Conservation (phyloP, 2,329 filamentous ascomycete species). For the Nemania sp. region DNA sequence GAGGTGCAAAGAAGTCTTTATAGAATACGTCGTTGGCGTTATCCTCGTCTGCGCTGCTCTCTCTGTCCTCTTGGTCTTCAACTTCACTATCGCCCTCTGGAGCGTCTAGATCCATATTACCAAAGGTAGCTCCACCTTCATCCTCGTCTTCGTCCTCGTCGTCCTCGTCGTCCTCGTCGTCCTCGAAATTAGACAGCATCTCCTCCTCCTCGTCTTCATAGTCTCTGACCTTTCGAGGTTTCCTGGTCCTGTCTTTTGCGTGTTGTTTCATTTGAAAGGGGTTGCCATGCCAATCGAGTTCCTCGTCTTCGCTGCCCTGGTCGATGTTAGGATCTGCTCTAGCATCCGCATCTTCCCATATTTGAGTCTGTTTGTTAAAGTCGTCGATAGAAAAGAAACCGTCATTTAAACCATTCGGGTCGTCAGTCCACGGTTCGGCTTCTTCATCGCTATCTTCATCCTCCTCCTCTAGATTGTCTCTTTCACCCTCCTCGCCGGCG, state of each 20-base stretch:
- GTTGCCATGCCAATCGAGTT: conserved; percentile 84
- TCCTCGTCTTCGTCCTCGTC: conserved; percentile 71
- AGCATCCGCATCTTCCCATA: conserved; percentile 83
- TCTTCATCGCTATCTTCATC: conserved; percentile 40
- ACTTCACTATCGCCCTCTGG: conserved; percentile 70
- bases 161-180: conserved; percentile 69
- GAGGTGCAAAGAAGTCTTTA: conserved; percentile 90
- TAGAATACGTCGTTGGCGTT: conserved; percentile 92
- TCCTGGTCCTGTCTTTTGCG: conserved; percentile 36
- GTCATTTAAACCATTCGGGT: conserved; percentile 87
- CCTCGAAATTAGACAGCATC: conserved; percentile 46
- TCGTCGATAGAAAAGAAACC: conserved; percentile 98
- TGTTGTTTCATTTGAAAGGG: conserved; percentile 56
- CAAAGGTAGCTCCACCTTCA: conserved; percentile 82
- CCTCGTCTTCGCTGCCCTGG: conserved; percentile 78
- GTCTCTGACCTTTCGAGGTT: conserved; percentile 34
- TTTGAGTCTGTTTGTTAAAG: conserved; percentile 93
- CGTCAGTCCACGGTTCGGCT: conserved; percentile 64
- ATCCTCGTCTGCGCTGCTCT: conserved; percentile 57
- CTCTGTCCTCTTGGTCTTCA: conserved; percentile 65
- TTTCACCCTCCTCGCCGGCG: conserved; percentile 41
- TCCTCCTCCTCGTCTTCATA: conserved; percentile 48
- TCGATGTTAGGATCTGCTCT: conserved; percentile 75
- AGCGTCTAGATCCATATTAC: conserved; percentile 73
- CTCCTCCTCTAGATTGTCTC: conserved; percentile 40